These are phyloP conservation scores for Lentinula sp. DNA, from an alignment of 768 basidiomycete species.

Conservation along the genomic window DNA sequence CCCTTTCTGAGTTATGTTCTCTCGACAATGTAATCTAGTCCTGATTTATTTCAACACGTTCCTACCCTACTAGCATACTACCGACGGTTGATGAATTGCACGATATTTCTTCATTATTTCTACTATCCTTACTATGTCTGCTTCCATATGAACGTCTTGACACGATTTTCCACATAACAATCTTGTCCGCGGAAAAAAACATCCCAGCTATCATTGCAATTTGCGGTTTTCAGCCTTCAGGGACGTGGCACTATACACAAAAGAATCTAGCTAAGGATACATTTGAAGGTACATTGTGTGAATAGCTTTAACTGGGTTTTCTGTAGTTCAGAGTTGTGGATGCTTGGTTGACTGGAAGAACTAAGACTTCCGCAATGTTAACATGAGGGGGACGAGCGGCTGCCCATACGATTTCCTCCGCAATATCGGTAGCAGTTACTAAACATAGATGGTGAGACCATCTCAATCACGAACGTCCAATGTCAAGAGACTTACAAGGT, in stretches of 20 bases:
- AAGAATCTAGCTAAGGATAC: neutral
- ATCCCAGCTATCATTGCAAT: neutral
- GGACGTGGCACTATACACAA: neutral
- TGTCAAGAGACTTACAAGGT: slow-evolving; percentile 55
- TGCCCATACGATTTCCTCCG: slow-evolving; percentile 97
- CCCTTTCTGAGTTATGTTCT: neutral
- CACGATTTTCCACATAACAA: no score
- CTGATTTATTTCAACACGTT: neutral
- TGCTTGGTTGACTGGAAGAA: slow-evolving; percentile 80
- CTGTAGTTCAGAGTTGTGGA: slow-evolving; percentile 58
- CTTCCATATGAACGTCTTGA: neutral
- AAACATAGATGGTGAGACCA: neutral
- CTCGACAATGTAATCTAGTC: neutral
- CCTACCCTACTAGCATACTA: no score
- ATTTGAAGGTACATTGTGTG: neutral
- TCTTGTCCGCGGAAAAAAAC: neutral
- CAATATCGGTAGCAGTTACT: slow-evolving; percentile 85
- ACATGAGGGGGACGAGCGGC: slow-evolving; percentile 90
- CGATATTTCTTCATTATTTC: neutral
- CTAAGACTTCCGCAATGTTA: slow-evolving; percentile 77
- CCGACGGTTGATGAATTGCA: neutral
- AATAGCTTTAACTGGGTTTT: slow-evolving; percentile 20
- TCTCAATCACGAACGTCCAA: neutral
- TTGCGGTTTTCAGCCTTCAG: neutral
- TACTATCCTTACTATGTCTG: neutral